Evolutionary conservation across 192 early-diverging fungal genomes (phyloP).

Genomic region (Pilaira anomala): DNA sequence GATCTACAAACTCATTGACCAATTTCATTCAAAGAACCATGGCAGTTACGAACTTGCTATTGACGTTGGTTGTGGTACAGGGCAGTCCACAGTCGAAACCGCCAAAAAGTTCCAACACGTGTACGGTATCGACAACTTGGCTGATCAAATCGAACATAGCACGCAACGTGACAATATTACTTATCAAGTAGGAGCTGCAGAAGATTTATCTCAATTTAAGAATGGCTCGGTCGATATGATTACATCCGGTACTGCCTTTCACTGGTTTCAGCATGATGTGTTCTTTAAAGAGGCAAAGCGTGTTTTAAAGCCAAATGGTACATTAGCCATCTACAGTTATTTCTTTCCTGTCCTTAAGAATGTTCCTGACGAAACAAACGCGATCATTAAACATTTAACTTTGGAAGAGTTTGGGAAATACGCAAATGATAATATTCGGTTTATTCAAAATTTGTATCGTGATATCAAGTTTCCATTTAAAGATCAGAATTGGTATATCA

Average conservation of each 20-base stretch:
- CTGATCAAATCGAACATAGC: conserved; percentile 41
- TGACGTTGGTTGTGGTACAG: conserved; percentile 58
- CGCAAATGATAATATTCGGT: conserved; percentile 32
- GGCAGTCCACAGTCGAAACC: conserved; percentile 46
- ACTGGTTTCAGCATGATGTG: conserved; percentile 54
- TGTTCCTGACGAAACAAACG: conserved; percentile 29
- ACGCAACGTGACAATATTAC: conserved; percentile 39
- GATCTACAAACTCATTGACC: conserved; percentile 35
- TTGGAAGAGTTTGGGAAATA: conserved; percentile 34
- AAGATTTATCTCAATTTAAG: conserved; percentile 34
- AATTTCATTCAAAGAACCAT: conserved; percentile 33
- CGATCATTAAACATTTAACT: conserved; percentile 28
- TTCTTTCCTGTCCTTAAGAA: conserved; percentile 38
- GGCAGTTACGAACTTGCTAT: conserved; percentile 42
- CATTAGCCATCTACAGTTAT: conserved; percentile 55
- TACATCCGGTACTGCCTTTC: conserved; percentile 45
- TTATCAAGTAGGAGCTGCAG: conserved; percentile 40
- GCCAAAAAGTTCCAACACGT: conserved; percentile 50
- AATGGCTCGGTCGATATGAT: conserved; percentile 42
- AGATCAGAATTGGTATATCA: conserved; percentile 39
- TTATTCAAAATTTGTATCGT: conserved; percentile 46
- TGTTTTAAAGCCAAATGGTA: conserved; percentile 60
- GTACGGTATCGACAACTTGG: conserved; percentile 40
- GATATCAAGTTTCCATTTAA: conserved; percentile 42
- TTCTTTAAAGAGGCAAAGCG: conserved; percentile 58